These are phyloP conservation scores for Sporothrix variecibatus DNA, from an alignment of 2,329 filamentous ascomycete genomes.

Conservation along the genomic window DNA sequence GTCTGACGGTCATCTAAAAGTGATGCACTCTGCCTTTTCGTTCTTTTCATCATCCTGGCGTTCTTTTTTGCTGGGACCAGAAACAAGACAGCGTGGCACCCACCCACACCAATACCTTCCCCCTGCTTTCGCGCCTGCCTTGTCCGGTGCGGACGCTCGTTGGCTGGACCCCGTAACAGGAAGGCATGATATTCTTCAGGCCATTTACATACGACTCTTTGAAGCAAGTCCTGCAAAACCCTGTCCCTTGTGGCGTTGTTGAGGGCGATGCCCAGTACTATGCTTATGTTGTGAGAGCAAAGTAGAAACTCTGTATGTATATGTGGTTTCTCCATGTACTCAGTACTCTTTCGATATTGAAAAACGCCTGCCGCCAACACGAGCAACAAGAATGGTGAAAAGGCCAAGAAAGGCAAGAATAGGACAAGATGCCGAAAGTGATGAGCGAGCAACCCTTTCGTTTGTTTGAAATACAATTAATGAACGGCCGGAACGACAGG, in stretches of 20 bases:
- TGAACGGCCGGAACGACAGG: background rate
- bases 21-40: background rate
- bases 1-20: background rate
- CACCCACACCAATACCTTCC: constrained; percentile 11
- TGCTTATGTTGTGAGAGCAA: too few species aligned
- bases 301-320: too few species aligned
- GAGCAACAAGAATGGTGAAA: background rate
- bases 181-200: constrained; percentile 8
- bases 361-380: background rate
- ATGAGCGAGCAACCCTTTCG: background rate
- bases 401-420: background rate
- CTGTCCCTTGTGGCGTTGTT: background rate
- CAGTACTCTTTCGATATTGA: background rate
- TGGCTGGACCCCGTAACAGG: background rate
- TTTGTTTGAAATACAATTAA: background rate
- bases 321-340: background rate
- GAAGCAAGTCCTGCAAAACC: background rate
- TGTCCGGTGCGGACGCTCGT: constrained; percentile 7
- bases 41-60: constrained; percentile 11
- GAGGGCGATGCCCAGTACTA: background rate
- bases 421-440: background rate
- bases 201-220: background rate
- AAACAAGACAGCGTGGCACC: background rate
- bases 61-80: constrained; percentile 3
- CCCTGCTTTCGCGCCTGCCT: constrained; percentile 21